phyloP scores from a whole-genome alignment of 2,329 filamentous ascomycete genomes.

The Hypoxylon sp. region DNA sequence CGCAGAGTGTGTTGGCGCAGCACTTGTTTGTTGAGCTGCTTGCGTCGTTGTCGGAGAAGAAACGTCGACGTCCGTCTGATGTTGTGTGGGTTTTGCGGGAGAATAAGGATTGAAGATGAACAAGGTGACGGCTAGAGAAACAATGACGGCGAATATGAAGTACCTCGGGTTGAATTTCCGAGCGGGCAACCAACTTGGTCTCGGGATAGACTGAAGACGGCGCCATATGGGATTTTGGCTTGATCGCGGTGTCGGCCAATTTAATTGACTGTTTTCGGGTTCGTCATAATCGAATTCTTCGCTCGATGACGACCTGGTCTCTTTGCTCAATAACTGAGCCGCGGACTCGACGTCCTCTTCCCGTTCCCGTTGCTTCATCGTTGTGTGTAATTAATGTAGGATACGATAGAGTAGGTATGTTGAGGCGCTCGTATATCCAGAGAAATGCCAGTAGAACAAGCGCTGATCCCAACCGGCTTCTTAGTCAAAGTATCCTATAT shows the following conservation, averaged over 20 bases:
- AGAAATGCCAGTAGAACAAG: constrained; percentile 13
- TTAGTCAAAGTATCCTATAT: background rate
- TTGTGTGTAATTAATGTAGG: constrained; percentile 14
- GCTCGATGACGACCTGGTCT: constrained; percentile 35
- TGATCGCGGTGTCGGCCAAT: constrained; percentile 36
- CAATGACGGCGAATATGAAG: constrained; percentile 42
- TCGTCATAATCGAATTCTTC: constrained; percentile 48
- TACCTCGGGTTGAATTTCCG: constrained; percentile 48
- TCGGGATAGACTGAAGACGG: constrained; percentile 43
- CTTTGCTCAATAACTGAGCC: constrained; percentile 46
- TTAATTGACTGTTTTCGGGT: constrained; percentile 34
- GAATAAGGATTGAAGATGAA: constrained; percentile 50
- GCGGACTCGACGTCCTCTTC: constrained; percentile 49
- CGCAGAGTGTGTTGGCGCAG: background rate
- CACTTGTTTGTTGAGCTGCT: constrained; percentile 3
- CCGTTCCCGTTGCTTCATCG: constrained; percentile 44
- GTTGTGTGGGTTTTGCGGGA: constrained; percentile 37
- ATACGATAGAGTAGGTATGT: constrained; percentile 16
- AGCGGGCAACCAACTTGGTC: constrained; percentile 45
- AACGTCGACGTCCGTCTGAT: constrained; percentile 37
- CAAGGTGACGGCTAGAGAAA: constrained; percentile 46
- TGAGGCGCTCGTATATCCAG: constrained; percentile 8
- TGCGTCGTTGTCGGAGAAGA: constrained; percentile 25
- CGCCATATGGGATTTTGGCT: constrained; percentile 42
- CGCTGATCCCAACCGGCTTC: constrained; percentile 4